Conservation (phyloP, 371 early-diverging fungal species). For the Nematocida displodere region DNA sequence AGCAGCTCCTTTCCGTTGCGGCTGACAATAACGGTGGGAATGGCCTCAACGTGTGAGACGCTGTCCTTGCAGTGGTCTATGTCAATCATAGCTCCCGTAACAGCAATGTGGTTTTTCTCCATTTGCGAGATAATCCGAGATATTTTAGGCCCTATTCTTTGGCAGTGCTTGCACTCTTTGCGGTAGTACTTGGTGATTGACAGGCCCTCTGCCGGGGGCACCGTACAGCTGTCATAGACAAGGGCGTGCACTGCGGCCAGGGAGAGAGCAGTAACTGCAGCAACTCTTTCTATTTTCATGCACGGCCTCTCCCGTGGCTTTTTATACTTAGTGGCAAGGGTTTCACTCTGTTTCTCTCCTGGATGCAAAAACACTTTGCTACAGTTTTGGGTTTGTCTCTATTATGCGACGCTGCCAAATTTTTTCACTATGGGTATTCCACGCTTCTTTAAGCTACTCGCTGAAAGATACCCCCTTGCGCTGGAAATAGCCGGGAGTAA, state of each 20-base stretch:
- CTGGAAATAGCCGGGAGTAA: not conserved
- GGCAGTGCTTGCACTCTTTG: conserved; percentile 60
- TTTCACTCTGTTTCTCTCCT: conserved; percentile 3
- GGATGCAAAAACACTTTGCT: conserved; percentile 15
- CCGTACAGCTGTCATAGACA: conserved; percentile 30
- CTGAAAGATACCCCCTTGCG: conserved; percentile 14
- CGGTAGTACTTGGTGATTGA: conserved; percentile 59
- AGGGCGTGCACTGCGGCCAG: not conserved
- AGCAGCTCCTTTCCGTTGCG: conserved; percentile 54
- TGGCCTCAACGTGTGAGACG: conserved; percentile 45
- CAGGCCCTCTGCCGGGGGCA: conserved; percentile 19
- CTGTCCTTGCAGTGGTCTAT: conserved; percentile 60
- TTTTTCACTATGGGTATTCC: conserved; percentile 13
- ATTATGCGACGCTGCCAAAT: not conserved
- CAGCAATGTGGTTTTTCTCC: conserved; percentile 25
- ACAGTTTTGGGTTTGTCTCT: not conserved
- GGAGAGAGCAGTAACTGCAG: not conserved
- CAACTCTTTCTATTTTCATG: not conserved
- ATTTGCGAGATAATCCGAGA: conserved; percentile 55
- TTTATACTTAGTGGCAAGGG: conserved; percentile 14
- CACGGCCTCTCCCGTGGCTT: not conserved
- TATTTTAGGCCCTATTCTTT: conserved; percentile 56
- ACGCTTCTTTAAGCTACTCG: conserved; percentile 9
- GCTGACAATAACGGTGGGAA: conserved; percentile 62
- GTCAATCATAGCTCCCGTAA: conserved; percentile 58